These are phyloP conservation scores for Populus deltoides DNA, from an alignment of 345 rosid species.

Conservation along the genomic window DNA sequence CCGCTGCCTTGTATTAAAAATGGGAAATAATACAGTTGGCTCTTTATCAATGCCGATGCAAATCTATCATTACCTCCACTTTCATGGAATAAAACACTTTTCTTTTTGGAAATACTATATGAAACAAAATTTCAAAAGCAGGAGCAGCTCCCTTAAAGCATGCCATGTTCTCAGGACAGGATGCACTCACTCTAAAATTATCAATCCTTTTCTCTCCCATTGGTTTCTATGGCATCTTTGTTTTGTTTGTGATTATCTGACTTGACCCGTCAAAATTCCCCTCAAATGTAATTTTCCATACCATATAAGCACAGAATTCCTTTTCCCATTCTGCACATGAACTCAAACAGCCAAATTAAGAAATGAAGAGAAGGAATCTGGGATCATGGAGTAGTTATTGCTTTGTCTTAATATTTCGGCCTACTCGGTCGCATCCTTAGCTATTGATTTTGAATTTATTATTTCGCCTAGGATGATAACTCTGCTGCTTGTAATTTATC, in stretches of 20 bases:
- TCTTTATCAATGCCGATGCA: neutral
- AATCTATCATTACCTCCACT: conserved; percentile 8
- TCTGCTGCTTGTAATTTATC: neutral
- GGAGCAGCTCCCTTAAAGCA: conserved; percentile 29
- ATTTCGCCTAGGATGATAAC: neutral
- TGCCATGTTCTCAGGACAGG: conserved; percentile 35
- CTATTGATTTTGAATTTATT: neutral
- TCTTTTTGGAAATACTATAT: neutral
- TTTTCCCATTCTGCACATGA: conserved; percentile 14
- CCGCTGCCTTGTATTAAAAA: neutral
- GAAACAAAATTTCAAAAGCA: conserved; percentile 2
- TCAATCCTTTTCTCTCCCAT: neutral
- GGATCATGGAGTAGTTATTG: conserved; percentile 3
- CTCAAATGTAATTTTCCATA: neutral
- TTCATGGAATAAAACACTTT: neutral
- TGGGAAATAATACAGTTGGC: neutral
- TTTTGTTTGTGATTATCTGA: conserved; percentile 16
- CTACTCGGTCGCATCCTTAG: neutral
- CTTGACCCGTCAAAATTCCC: conserved; percentile 17
- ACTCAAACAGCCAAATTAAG: neutral
- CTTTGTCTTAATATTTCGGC: conserved; percentile 2
- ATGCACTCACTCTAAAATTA: conserved; percentile 7
- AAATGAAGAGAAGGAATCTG: conserved; percentile 4
- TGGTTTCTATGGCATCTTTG: conserved; percentile 5
- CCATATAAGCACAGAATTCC: neutral